phyloP scores from a whole-genome alignment of 345 rosid species.

The Limnanthes douglasii region DNA sequence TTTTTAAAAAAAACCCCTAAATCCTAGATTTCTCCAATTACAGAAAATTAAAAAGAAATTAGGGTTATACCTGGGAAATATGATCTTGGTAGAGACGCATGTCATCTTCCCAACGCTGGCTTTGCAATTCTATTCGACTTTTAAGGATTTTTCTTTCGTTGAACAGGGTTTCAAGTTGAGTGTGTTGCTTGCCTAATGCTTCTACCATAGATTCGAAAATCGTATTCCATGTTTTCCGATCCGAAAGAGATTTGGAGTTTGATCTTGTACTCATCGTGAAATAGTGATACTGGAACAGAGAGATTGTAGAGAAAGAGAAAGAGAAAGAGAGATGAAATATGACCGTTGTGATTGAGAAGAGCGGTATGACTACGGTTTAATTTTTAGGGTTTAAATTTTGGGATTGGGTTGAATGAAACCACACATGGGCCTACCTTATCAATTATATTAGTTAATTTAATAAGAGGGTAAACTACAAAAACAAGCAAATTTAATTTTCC shows the following conservation, averaged over 20 bases:
- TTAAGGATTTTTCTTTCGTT: constrained; percentile 43
- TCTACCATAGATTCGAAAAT: constrained; percentile 34
- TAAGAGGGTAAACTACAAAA: too few species aligned
- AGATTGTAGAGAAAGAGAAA: constrained; percentile 8
- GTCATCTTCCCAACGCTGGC: constrained; percentile 32
- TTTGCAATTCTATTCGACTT: constrained; percentile 29
- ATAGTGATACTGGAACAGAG: background rate
- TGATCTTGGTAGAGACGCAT: constrained; percentile 28
- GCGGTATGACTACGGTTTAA: too few species aligned
- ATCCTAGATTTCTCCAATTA: constrained; percentile 14
- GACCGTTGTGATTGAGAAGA: constrained; percentile 10
- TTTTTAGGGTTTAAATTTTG: too few species aligned
- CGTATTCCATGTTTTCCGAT: constrained; percentile 41
- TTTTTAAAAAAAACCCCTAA: constrained; percentile 5
- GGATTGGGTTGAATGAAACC: too few species aligned
- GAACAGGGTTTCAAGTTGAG: constrained; percentile 43
- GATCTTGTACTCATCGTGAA: constrained; percentile 14
- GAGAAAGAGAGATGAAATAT: constrained; percentile 4
- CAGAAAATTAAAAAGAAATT: constrained; percentile 3
- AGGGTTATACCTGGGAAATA: constrained; percentile 27
- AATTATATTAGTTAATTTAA: too few species aligned
- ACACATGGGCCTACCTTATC: too few species aligned
- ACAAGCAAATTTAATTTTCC: too few species aligned
- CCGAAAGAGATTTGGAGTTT: constrained; percentile 15
- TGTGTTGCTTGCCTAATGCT: constrained; percentile 39